Evolutionary conservation across 345 rosid species (phyloP).

Genomic region (Eucalyptus tenuipes): DNA sequence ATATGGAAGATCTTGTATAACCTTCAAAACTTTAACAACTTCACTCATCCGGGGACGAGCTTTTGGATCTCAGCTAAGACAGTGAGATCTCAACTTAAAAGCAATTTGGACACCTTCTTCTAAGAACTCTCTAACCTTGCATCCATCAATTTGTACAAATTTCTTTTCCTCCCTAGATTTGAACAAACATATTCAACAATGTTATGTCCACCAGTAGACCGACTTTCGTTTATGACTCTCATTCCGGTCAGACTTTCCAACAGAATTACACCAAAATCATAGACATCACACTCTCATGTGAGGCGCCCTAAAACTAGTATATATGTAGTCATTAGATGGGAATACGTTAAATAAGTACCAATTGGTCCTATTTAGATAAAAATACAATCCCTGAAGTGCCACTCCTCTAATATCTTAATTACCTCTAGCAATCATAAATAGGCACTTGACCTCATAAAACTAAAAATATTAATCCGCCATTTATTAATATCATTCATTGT

Average conservation of each 20-base stretch:
- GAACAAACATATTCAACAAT: slow-evolving; percentile 33
- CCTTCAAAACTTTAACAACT: slow-evolving; percentile 59
- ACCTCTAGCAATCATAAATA: no score
- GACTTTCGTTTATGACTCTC: slow-evolving; percentile 69
- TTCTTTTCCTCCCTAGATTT: slow-evolving; percentile 59
- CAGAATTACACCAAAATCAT: slow-evolving; percentile 71
- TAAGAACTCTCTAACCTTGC: slow-evolving; percentile 85
- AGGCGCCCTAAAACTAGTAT: slow-evolving; percentile 25
- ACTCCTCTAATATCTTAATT: no score
- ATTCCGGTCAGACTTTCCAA: slow-evolving; percentile 68
- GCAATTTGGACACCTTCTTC: slow-evolving; percentile 80
- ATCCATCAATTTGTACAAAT: slow-evolving; percentile 54
- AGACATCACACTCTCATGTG: slow-evolving; percentile 68
- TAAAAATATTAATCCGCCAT: no score
- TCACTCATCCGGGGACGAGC: slow-evolving; percentile 79
- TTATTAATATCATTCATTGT: no score
- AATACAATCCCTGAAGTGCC: background rate
- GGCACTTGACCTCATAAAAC: no score
- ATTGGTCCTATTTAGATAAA: no score
- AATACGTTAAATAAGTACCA: background rate
- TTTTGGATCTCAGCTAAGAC: slow-evolving; percentile 85
- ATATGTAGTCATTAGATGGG: background rate
- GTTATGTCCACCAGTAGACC: slow-evolving; percentile 75
- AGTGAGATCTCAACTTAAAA: slow-evolving; percentile 54
- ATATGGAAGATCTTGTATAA: slow-evolving; percentile 61